These are phyloP conservation scores for Dalbergia cultrata DNA, from an alignment of 306 rosid species.

Conservation along the genomic window DNA sequence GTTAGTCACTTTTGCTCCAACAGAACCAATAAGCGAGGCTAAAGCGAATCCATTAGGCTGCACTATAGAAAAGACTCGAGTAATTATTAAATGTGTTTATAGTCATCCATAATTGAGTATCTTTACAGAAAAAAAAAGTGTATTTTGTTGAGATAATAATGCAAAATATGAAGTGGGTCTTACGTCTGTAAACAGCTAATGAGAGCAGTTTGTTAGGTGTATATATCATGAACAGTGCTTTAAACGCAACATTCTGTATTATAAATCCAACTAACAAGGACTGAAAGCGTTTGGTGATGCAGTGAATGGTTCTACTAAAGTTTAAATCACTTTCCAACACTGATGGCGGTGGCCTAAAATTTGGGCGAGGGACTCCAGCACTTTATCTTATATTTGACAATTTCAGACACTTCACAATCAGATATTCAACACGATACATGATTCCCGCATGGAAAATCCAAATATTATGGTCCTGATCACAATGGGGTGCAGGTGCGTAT, in stretches of 20 bases:
- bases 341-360: constrained; percentile 41
- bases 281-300: neutral
- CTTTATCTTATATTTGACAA: constrained; percentile 33
- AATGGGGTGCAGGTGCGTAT: constrained; percentile 42
- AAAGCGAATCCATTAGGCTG: neutral
- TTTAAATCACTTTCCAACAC: constrained; percentile 41
- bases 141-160: neutral
- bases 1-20: constrained; percentile 2
- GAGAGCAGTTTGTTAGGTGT: neutral
- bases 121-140: neutral
- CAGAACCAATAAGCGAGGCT: neutral
- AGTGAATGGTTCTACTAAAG: constrained; percentile 21
- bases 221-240: neutral
- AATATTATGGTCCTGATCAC: constrained; percentile 40
- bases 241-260: constrained; percentile 36
- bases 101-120: neutral
- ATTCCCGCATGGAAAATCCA: constrained; percentile 20
- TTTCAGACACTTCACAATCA: constrained; percentile 40
- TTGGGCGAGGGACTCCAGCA: constrained; percentile 34
- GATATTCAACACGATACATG: constrained; percentile 24
- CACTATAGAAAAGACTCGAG: neutral
- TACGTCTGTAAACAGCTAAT: neutral
- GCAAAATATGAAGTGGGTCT: neutral
- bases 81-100: neutral
- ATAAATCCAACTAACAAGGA: neutral